Evolutionary conservation across 1,139 yeast species (phyloP).

Genomic region (Geotrichum bryndzae): DNA sequence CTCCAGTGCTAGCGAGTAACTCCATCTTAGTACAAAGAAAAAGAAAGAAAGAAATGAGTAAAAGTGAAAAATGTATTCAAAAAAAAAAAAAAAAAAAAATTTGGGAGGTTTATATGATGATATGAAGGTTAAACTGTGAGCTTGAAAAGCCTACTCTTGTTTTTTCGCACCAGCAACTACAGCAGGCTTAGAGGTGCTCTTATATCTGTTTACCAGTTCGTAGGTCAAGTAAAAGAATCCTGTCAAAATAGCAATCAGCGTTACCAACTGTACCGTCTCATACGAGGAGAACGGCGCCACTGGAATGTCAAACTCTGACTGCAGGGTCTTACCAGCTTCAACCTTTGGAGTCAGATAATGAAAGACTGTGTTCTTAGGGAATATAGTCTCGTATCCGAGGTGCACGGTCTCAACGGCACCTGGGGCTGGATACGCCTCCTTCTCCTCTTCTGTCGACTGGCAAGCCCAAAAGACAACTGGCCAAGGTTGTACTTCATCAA

Average conservation of each 20-base stretch:
- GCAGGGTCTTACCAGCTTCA: conserved; percentile 19
- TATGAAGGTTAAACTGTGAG: not conserved
- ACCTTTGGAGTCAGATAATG: conserved; percentile 29
- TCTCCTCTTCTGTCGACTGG: conserved; percentile 29
- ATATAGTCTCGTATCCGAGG: conserved; percentile 42
- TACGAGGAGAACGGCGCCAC: conserved; percentile 32
- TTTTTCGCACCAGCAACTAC: not conserved
- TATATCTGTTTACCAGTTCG: conserved; percentile 21
- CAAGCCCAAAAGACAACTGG: conserved; percentile 50
- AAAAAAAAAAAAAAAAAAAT: not conserved
- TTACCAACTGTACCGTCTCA: conserved; percentile 30
- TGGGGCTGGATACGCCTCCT: conserved; percentile 16
- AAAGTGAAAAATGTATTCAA: not conserved
- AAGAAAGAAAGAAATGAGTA: not conserved
- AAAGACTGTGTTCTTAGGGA: conserved; percentile 43
- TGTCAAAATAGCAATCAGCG: conserved; percentile 31
- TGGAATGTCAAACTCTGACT: conserved; percentile 35
- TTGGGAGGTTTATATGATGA: not conserved
- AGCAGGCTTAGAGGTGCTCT: not conserved
- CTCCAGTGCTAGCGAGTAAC: conserved; percentile 7
- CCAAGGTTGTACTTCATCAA: conserved; percentile 28
- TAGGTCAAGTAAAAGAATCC: conserved; percentile 35
- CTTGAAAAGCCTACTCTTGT: not conserved
- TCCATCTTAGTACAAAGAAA: not conserved
- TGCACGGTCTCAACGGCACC: conserved; percentile 38